Evolutionary conservation across 768 basidiomycete species (phyloP).

Genomic region (Cystobasidium onofrii): DNA sequence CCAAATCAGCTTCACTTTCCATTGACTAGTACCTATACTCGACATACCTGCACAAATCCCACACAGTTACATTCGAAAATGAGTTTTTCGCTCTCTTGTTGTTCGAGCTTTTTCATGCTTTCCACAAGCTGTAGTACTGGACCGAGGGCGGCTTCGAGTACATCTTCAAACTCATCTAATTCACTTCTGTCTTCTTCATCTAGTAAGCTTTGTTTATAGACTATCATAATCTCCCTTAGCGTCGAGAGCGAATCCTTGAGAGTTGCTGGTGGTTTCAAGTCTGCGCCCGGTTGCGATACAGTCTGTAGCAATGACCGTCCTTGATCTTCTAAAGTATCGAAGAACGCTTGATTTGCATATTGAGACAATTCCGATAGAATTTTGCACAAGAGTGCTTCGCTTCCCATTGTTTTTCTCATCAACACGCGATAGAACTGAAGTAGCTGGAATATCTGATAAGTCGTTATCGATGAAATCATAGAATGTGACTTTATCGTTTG

Average conservation of each 20-base stretch:
- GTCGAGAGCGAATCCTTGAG: slow-evolving; percentile 76
- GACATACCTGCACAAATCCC: slow-evolving; percentile 67
- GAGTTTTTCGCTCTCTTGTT: slow-evolving; percentile 64
- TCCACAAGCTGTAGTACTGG: slow-evolving; percentile 71
- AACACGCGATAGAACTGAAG: slow-evolving; percentile 88
- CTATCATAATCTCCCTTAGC: slow-evolving; percentile 76
- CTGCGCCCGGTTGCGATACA: slow-evolving; percentile 54
- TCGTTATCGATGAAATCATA: slow-evolving; percentile 63
- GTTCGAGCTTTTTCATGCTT: slow-evolving; percentile 53
- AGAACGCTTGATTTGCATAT: slow-evolving; percentile 72
- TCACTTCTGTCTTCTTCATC: slow-evolving; percentile 48
- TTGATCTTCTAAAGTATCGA: slow-evolving; percentile 76
- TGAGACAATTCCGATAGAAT: slow-evolving; percentile 82
- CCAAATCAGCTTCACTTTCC: not conserved
- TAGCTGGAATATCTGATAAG: slow-evolving; percentile 89
- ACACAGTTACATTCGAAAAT: slow-evolving; percentile 82
- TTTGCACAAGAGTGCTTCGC: slow-evolving; percentile 64
- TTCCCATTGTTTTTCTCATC: slow-evolving; percentile 84
- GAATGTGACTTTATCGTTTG: slow-evolving; percentile 91
- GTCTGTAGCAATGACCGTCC: slow-evolving; percentile 56
- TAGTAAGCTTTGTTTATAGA: slow-evolving; percentile 77
- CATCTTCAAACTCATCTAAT: slow-evolving; percentile 55
- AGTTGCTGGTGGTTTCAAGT: slow-evolving; percentile 64
- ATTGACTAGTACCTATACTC: not conserved
- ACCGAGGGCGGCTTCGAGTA: slow-evolving; percentile 75